Base-by-base conservation (phyloP, 2,329 filamentous ascomycete species). In the Neofusicoccum ribis region DNA sequence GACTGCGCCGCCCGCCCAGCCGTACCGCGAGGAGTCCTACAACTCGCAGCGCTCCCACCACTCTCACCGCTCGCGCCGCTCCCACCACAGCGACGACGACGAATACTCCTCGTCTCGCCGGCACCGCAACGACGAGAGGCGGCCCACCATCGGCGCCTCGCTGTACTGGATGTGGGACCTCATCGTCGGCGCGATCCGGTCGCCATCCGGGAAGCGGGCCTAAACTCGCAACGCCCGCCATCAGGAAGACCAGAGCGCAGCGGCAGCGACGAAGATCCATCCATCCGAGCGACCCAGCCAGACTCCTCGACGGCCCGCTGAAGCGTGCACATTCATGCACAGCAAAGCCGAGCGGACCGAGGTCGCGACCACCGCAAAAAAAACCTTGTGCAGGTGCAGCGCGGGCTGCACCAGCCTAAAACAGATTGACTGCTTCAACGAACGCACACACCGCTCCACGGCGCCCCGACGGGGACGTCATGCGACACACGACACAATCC, bases 91-190 rank as follows among this genome's bases (percentile, higher is more conserved):
- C 5, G n/a, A 47, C 7, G 12, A 59, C n/a, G 34, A 14, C 6
- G 41, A 60, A 0, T 6, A 44, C 15, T 27, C 52, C 1, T 20
- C 14, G 4, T 8, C 9, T 12, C 34, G 12, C n/a, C 36, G n/a
- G n/a, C 60, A 20, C 5, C 49, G 61, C 63, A n/a, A 59, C 67
- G 70, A 5, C 67, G 65, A 59, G 67, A 68, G 39, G 17, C 60
- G 73, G 59, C 73, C 73, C 4, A 74, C 73, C 47, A 56, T 74
- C 9, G 73, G 73, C 0, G 73, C 68, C 2, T 63, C 65, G n/a
- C 43, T 68, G 27, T 51, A 54, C 47, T 20, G 51, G 36, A 17
- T 68, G 8, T 65, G 61, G 61, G 65, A 63, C 27, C 54, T 49
- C 17, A 49, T 68, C n/a, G 39, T 41, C 5, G 65, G 39, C n/a